Evolutionary conservation across 2,329 filamentous ascomycete species (phyloP), one percentile per base, ranked within the genome.

Genomic region (Microdochium nivale): DNA sequence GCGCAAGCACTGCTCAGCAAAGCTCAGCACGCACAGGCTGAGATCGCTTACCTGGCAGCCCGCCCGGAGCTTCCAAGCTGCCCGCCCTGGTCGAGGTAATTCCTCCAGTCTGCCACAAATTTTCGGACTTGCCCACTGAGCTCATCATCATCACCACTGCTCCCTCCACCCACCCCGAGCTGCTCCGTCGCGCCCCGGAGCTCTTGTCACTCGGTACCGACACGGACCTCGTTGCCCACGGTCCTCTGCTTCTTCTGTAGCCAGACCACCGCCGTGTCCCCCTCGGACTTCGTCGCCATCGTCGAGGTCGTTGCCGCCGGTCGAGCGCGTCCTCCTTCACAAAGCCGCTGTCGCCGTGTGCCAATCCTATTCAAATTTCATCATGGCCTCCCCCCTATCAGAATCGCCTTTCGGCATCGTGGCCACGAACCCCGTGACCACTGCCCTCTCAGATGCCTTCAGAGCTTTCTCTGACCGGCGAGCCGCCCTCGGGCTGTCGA

Each of bases 401-500:
- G 40, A 70, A 44, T 78, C 71, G 70, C 77, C 78, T 59, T 74
- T 83, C 62, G 81, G 82, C 63, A 81, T 90, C 60, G 67, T 96
- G 59, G 77, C 81, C 62, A 79, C 85, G 64, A 96, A 95, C 70
- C 81, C 88, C 54, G 71, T 94, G 62, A 76, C 83, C 52, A 76
- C 77, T 58, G 77, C 81, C 58, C 66, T 95, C 60, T 80, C 83
- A 70, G 87, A 95, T 78, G 84, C 83, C 70, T 87, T 94, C 73
- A 80, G 78, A 63, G 81, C 84, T 51, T 95, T 97, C 69, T 86
- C 86, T 56, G 88, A 94, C 62, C 84, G 88, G 73, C 87, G 94
- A 77, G 87, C 85, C 62, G 87, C 88, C 72, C 81, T 99, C 58
- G 92, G 91, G 56, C 79, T 99, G 61, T 80, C 86, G 60, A 97